These are phyloP conservation scores for Stevia rebaudiana DNA, from an alignment of 140 eudicot genomes.

Conservation along the genomic window DNA sequence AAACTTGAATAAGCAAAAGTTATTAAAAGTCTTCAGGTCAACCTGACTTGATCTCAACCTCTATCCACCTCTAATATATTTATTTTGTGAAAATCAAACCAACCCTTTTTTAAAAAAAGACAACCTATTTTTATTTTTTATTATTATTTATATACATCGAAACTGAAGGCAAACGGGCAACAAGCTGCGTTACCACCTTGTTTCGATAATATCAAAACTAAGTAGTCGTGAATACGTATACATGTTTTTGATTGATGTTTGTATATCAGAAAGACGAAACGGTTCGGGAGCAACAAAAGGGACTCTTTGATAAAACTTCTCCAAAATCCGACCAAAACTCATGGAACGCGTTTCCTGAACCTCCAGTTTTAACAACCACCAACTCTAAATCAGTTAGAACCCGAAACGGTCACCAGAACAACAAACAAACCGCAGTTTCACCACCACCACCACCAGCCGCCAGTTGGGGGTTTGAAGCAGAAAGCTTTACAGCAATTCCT, in stretches of 20 bases:
- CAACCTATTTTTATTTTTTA: no score
- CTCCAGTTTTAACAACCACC: conserved; percentile 27
- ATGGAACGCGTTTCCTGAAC: conserved; percentile 72
- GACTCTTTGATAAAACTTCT: conserved; percentile 41
- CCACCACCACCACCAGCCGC: background rate
- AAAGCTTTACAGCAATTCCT: conserved; percentile 69
- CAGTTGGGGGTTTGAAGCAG: conserved; percentile 62
- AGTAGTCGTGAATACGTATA: no score
- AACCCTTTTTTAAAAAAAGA: no score
- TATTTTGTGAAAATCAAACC: no score
- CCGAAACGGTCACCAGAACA: conserved; percentile 52
- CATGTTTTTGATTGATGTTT: background rate
- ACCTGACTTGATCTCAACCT: background rate
- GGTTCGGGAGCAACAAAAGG: conserved; percentile 47
- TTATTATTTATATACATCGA: no score
- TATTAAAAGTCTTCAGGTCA: background rate
- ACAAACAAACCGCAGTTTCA: conserved; percentile 26
- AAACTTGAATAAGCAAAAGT: background rate
- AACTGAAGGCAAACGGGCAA: no score
- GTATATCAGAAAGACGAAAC: conserved; percentile 33
- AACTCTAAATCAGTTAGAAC: conserved; percentile 71
- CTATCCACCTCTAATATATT: no score
- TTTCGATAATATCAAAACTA: no score
- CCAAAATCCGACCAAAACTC: conserved; percentile 42
- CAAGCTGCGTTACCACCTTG: no score